Evolutionary conservation across 495 filamentous ascomycete species (phyloP), one percentile per base, ranked within the genome.

Genomic region (Aspergillus indologenus): DNA sequence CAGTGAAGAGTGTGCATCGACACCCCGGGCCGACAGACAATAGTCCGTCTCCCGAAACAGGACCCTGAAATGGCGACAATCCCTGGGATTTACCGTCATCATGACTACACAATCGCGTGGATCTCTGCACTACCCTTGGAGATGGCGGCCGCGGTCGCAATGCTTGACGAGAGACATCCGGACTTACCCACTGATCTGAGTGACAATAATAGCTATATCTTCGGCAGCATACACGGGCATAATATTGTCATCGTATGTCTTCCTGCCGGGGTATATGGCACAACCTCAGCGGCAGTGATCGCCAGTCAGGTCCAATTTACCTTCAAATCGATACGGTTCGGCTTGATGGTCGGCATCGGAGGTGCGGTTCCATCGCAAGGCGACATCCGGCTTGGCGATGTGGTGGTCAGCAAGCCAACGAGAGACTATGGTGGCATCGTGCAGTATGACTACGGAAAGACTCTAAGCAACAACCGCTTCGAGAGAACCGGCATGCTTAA

Each of bases 401-500:
- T 77, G 5, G 71, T 75, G 0, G 66, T 75, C 26, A 73, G 73
- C 43, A 55, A 61, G 5, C 67, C 69, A 5, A 53, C 17, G 9
- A 48, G 40, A 5, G 43, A 8, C 0, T 34, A 56, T 45, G 61
- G 68, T 19, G 72, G 71, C 0, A 71, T 69, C 0, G 45, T 76
- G 2, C 71, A 75, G 52, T 76, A 71, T 58, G 70, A 76, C 45
- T 69, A 67, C 53, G 79, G 77, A 4, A 81, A 79, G 48, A 61
- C 64, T 11, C 8, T 63, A 12, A 40, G 50, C 2, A 64, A 57
- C 8, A 66, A 66, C 11, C 18, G 56, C 9, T 74, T 76, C 54
- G 46, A 59, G 49, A 68, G 62, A 11, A 80, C 70, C 22, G 69
- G 73, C 0, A 52, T 60, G 2, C 48, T 78, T 14, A 71, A 74